A percentile compares a stretch with the other conserved stretches of the same genome.
phyloP scores from a whole-genome alignment of 306 rosid genomes.

The Cucurbita argyrosperma region DNA sequence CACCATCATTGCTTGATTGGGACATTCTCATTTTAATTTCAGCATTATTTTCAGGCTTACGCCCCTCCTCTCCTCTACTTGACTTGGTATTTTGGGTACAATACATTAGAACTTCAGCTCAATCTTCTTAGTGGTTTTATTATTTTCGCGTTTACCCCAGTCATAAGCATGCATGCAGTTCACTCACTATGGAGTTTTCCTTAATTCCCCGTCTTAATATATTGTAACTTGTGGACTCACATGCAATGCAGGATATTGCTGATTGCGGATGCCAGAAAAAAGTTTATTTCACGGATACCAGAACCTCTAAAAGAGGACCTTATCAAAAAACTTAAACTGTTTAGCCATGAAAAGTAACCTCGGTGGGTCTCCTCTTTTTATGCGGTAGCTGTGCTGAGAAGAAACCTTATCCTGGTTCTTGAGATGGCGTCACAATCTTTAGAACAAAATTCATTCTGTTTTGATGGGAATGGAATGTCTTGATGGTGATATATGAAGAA shows the following conservation, averaged over 20 bases:
- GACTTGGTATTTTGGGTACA: not conserved
- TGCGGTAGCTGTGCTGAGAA: conserved; percentile 1
- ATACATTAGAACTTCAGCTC: not conserved
- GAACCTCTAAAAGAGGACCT: conserved; percentile 52
- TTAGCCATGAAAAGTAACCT: conserved; percentile 40
- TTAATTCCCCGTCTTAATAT: not conserved
- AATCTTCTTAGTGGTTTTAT: not conserved
- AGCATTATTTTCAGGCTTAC: not conserved
- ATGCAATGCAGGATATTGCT: conserved; percentile 46
- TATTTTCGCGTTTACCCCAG: not conserved
- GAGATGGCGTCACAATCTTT: conserved; percentile 1
- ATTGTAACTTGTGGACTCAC: not conserved
- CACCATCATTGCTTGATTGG: not conserved
- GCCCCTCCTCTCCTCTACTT: not conserved
- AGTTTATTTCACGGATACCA: conserved; percentile 43
- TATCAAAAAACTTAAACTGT: conserved; percentile 32
- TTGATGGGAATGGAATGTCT: not conserved
- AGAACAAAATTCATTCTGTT: not conserved
- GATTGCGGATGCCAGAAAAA: conserved; percentile 37
- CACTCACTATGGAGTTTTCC: not conserved
- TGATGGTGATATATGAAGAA: not conserved
- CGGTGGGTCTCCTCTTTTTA: conserved; percentile 12
- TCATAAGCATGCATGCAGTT: not conserved
- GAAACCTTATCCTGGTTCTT: not conserved
- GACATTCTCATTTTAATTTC: not conserved